phyloP scores from a whole-genome alignment of 257 asterid genomes.

The Sherardia arvensis region DNA sequence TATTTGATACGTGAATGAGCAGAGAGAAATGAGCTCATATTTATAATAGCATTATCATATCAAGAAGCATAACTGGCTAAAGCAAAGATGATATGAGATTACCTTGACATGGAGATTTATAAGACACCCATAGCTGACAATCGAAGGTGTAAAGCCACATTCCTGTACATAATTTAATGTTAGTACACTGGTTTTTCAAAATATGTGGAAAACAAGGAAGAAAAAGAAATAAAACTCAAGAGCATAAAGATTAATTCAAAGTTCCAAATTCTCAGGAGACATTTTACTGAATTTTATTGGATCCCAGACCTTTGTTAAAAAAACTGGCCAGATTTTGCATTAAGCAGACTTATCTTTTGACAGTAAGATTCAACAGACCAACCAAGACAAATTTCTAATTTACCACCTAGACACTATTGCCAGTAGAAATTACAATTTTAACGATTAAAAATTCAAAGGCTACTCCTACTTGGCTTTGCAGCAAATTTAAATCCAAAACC shows the following conservation, averaged over 20 bases:
- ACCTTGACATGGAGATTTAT: conserved; percentile 90
- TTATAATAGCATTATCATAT: not conserved
- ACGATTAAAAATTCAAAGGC: too few species aligned
- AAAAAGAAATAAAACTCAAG: not conserved
- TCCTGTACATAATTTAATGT: conserved; percentile 40
- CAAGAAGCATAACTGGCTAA: not conserved
- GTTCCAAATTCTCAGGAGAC: not conserved
- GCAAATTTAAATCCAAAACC: not conserved
- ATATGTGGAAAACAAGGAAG: not conserved
- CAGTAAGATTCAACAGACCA: not conserved
- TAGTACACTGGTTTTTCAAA: conserved; percentile 1
- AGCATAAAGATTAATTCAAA: not conserved
- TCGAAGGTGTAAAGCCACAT: conserved; percentile 80
- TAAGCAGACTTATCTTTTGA: not conserved
- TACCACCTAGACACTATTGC: not conserved
- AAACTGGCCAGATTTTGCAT: not conserved
- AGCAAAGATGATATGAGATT: conserved; percentile 3
- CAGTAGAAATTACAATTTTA: not conserved
- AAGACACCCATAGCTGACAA: conserved; percentile 88
- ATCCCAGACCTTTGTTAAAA: not conserved
- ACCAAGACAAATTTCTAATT: not conserved
- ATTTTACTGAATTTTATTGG: not conserved
- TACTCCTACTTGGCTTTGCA: not conserved
- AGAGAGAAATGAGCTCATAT: not conserved
- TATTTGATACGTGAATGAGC: not conserved